Evolutionary conservation across 305 asterid species (phyloP).

Genomic region (Fraxinus velutina): DNA sequence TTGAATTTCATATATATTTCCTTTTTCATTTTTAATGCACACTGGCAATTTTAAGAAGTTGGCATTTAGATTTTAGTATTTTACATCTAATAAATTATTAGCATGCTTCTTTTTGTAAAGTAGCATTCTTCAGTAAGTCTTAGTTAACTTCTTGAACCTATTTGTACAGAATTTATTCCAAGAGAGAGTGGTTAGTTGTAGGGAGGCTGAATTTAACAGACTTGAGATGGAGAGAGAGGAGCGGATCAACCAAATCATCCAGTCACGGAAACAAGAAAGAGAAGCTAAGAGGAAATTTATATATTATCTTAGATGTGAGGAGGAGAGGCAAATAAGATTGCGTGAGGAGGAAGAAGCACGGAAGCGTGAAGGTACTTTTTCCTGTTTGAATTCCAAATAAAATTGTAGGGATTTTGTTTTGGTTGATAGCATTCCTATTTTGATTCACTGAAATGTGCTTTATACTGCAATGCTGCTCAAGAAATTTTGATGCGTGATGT

Average conservation of each 20-base stretch:
- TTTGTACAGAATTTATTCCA: conserved; percentile 53
- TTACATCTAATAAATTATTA: not conserved
- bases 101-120: not conserved
- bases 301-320: conserved; percentile 65
- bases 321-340: conserved; percentile 64
- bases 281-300: conserved; percentile 65
- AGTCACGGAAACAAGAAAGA: conserved; percentile 62
- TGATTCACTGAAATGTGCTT: not conserved
- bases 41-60: not conserved
- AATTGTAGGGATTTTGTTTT: not conserved
- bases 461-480: not conserved
- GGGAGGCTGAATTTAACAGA: conserved; percentile 57
- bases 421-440: not conserved
- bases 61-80: not conserved
- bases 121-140: not conserved
- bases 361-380: conserved; percentile 69
- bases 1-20: not conserved
- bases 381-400: not conserved
- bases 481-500: not conserved
- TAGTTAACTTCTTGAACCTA: not conserved
- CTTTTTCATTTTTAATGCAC: not conserved
- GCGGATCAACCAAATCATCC: conserved; percentile 49
- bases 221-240: conserved; percentile 58
- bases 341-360: conserved; percentile 88
- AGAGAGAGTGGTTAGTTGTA: conserved; percentile 48